phyloP scores from a whole-genome alignment of 2,329 filamentous ascomycete species.

The Aspergillus glaucus region DNA sequence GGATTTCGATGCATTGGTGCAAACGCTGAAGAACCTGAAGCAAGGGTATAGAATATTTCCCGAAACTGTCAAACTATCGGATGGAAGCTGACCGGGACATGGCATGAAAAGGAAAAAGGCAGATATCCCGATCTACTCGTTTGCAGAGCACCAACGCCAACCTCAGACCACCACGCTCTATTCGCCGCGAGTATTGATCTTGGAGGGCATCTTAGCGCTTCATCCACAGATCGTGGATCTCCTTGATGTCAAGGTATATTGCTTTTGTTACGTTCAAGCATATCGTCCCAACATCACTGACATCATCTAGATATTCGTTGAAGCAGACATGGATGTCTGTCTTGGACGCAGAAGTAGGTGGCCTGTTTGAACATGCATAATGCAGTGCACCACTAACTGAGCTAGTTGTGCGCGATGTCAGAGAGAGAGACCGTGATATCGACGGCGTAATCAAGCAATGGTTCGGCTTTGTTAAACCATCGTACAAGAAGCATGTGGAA shows the following conservation, averaged over 20 bases:
- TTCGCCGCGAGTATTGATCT: constrained; percentile 87
- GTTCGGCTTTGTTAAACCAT: constrained; percentile 94
- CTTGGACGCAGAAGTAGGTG: constrained; percentile 74
- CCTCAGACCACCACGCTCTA: constrained; percentile 82
- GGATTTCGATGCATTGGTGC: constrained; percentile 83
- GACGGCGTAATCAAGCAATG: constrained; percentile 97
- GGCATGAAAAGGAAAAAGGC: constrained; percentile 44
- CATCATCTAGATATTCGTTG: constrained; percentile 70
- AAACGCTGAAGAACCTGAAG: constrained; percentile 77
- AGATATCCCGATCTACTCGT: constrained; percentile 92
- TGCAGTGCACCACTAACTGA: constrained; percentile 14
- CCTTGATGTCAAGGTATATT: constrained; percentile 74
- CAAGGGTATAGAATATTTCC: constrained; percentile 61
- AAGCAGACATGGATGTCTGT: constrained; percentile 91
- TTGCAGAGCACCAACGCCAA: constrained; percentile 78
- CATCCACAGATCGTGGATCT: constrained; percentile 78
- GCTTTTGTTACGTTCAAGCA: neutral
- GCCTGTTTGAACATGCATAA: neutral
- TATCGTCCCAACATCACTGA: neutral
- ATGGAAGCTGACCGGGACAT: neutral
- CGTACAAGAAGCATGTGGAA: constrained; percentile 89
- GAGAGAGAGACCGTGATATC: constrained; percentile 81
- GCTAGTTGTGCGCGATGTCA: constrained; percentile 76
- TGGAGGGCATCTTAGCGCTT: constrained; percentile 93
- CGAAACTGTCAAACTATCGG: neutral